Conservation (phyloP, 768 basidiomycete genomes). For the Multifurca ochricompacta region DNA sequence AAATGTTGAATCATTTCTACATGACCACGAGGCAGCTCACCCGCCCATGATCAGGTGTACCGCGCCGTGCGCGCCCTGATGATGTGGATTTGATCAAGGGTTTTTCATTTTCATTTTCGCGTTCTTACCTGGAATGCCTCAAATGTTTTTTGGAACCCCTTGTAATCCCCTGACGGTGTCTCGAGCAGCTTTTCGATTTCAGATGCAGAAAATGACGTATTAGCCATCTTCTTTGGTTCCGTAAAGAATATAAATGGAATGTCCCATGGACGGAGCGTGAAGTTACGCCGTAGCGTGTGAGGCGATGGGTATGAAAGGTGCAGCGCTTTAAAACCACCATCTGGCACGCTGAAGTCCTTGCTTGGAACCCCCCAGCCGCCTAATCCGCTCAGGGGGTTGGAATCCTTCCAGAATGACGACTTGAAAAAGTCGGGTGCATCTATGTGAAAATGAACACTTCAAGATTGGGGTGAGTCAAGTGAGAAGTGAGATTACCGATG, state of each 20-base stretch:
- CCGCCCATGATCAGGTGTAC: conserved; percentile 31
- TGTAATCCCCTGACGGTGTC: conserved; percentile 27
- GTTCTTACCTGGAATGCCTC: conserved; percentile 26
- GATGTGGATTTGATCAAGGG: not conserved
- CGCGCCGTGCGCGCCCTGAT: conserved; percentile 29
- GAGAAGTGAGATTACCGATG: conserved; percentile 12
- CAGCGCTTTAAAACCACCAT: conserved; percentile 27
- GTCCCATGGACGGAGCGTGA: conserved; percentile 28
- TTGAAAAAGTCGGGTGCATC: conserved; percentile 23
- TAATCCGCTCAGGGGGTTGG: conserved; percentile 22
- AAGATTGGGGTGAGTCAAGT: not conserved
- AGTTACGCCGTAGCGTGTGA: conserved; percentile 30
- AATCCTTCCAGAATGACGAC: conserved; percentile 22
- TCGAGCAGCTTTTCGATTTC: conserved; percentile 25
- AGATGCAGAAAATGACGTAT: conserved; percentile 24
- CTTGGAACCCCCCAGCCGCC: conserved; percentile 26
- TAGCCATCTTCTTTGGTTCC: conserved; percentile 23
- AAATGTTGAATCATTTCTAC: not conserved
- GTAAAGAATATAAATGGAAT: conserved; percentile 14
- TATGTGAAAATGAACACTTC: not conserved
- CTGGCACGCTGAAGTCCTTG: conserved; percentile 21
- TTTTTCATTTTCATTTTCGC: not conserved
- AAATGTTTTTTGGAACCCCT: conserved; percentile 27
- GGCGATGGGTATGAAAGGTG: conserved; percentile 28
- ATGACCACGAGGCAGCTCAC: conserved; percentile 11